Base-by-base conservation (phyloP, 2,329 filamentous ascomycete genomes). In the Aureobasidium mangrovei region DNA sequence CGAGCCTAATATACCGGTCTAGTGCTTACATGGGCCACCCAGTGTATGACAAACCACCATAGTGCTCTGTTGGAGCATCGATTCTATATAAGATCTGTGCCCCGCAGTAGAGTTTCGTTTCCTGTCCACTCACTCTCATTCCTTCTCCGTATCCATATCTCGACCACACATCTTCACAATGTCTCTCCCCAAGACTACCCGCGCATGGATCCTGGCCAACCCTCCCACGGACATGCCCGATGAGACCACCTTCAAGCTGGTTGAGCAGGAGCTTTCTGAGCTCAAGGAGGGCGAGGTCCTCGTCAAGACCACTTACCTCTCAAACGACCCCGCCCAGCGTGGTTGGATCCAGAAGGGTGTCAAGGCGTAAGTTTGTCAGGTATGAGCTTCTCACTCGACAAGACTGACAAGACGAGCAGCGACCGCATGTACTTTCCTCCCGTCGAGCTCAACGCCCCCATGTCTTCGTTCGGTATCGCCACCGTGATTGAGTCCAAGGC, bases 321-420 rank as follows among this genome's bases (percentile, higher is more conserved):
- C 74, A 58, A 79, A 78, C 57, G 77, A 79, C 63, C 77, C 77
- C 1, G 77, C 75, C 3, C 75, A 78, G 61, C 71, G 77, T 53
- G 69, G 67, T 42, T 77, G 75, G 74, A 77, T 79, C 57, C 67
- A 73, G 56, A 62, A 67, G 27, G 53, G 38, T 31, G 43, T 48
- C 4, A 29, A 47, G 3, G 42, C 53, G 53, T 60, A 56, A 55
- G 62, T 65, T n/a, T 63, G 7, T 35, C 26, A 33, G 2, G n/a
- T 6, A n/a, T 9, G 32, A 35, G 10, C 27, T 28, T 24, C 18
- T 39, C 6, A 24, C 29, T 42, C 38, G 18, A 35, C 38, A 18
- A 18, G 18, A 12, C 32, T 43, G 4, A 51, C 26, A 41, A 18
- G 35, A 7, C 4, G 35, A 18, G 10, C 69, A 44, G 53, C 7